Percentiles rank a stretch among this genome's conserved stretches.
Evolutionary conservation across 2,329 filamentous ascomycete species (phyloP).

Genomic region (Colletotrichum cuscutae): DNA sequence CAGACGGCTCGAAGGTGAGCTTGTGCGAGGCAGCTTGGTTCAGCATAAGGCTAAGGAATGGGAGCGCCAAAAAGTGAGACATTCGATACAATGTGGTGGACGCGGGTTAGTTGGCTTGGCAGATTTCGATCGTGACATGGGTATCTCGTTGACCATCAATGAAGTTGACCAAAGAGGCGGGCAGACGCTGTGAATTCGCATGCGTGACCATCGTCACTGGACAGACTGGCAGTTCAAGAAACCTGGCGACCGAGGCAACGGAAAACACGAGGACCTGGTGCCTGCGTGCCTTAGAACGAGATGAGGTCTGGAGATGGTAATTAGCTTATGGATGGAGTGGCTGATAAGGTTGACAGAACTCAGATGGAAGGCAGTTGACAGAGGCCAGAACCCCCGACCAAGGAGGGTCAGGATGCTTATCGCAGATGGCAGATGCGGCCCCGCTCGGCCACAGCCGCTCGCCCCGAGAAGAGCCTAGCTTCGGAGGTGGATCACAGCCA

Average conservation of each 20-base stretch:
- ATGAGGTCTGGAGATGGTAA: not conserved
- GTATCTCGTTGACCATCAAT: not conserved
- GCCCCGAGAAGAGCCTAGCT: constrained; percentile 12
- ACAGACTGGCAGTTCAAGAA: not conserved
- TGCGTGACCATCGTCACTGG: not conserved
- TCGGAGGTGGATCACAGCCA: not conserved
- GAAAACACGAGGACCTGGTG: not conserved
- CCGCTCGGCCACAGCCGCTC: constrained; percentile 5
- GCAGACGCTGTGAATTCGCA: not conserved
- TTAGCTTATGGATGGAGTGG: not conserved
- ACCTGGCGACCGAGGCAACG: not conserved
- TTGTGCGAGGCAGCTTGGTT: not conserved
- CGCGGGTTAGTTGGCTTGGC: constrained; percentile 8
- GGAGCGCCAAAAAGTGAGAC: constrained; percentile 17
- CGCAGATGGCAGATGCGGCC: constrained; percentile 1
- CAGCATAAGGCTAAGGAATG: not conserved
- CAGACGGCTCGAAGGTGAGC: not conserved
- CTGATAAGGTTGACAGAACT: not conserved
- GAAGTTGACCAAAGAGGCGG: not conserved
- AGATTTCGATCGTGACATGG: not conserved
- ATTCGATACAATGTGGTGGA: constrained; percentile 2
- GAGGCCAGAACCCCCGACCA: not conserved
- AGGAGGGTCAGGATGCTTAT: not conserved
- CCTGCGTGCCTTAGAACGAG: too few species aligned
- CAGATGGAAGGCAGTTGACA: not conserved